These are phyloP conservation scores for Botrytis porri DNA, from an alignment of 2,329 filamentous ascomycete species.

Conservation along the genomic window DNA sequence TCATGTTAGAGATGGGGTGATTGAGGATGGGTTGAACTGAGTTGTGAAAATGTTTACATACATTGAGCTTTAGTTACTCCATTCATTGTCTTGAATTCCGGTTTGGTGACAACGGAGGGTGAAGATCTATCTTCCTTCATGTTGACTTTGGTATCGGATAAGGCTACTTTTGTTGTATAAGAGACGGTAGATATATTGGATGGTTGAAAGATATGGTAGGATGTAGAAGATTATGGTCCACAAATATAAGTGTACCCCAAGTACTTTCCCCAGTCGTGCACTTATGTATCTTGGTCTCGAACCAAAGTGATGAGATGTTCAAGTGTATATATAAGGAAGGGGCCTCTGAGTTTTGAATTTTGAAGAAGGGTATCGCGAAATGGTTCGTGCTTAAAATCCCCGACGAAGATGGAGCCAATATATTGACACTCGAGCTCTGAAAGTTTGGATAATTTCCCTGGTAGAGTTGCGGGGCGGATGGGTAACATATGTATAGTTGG, in stretches of 20 bases:
- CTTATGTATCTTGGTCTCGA: neutral
- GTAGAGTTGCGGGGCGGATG: conserved; percentile 4
- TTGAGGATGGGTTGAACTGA: neutral
- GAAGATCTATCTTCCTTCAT: neutral
- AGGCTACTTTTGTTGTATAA: neutral
- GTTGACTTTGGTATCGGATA: neutral
- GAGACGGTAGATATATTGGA: neutral
- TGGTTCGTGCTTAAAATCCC: conserved; percentile 8
- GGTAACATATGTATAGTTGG: neutral
- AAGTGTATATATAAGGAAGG: neutral
- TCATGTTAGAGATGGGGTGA: neutral
- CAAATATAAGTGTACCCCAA: neutral
- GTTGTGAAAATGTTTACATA: neutral
- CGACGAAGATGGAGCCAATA: neutral
- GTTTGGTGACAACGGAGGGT: neutral
- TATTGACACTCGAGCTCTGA: conserved; percentile 4
- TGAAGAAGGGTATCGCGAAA: neutral
- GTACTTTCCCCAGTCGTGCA: conserved; percentile 9
- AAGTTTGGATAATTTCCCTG: neutral
- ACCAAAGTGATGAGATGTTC: neutral
- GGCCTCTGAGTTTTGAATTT: neutral
- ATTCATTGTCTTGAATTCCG: neutral
- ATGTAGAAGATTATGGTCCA: neutral
- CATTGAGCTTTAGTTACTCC: neutral
- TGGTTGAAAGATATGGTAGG: neutral